Evolutionary conservation across 495 filamentous ascomycete species (phyloP).

Genomic region (Hyaloscypha variabilis): DNA sequence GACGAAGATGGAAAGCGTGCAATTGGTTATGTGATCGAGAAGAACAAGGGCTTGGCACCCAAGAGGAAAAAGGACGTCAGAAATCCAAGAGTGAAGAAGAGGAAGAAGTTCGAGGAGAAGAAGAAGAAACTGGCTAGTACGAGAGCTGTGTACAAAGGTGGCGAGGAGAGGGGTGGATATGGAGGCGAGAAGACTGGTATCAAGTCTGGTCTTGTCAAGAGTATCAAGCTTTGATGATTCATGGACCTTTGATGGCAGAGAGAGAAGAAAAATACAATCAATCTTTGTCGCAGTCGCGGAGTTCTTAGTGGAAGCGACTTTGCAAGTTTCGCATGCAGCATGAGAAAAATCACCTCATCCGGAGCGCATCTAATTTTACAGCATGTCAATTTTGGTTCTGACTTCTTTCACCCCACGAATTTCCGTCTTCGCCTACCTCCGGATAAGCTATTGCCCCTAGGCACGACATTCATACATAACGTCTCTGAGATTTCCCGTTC

Average conservation of each 20-base stretch:
- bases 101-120: constrained; percentile 89
- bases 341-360: no score
- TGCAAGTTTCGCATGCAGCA: no score
- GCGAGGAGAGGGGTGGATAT: constrained; percentile 86
- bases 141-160: constrained; percentile 83
- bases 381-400: no score
- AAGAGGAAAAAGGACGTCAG: constrained; percentile 88
- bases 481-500: no score
- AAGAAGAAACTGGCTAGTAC: constrained; percentile 90
- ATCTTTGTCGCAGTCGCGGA: no score
- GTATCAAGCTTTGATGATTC: constrained; percentile 66
- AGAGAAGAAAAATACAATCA: no score
- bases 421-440: no score
- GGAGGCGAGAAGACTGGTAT: constrained; percentile 93
- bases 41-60: constrained; percentile 94
- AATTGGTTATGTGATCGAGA: constrained; percentile 89
- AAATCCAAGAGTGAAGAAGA: constrained; percentile 98
- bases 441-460: no score
- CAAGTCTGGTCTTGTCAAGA: constrained; percentile 90
- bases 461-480: no score
- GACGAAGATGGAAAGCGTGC: constrained; percentile 80
- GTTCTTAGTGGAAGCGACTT: no score
- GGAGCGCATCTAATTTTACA: no score
- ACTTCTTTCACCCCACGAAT: no score
- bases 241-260: background rate